A percentile compares a stretch with the other conserved stretches of the same genome.
Evolutionary conservation across 805 yeast species (phyloP).

Genomic region (Wickerhamiella shivajii): DNA sequence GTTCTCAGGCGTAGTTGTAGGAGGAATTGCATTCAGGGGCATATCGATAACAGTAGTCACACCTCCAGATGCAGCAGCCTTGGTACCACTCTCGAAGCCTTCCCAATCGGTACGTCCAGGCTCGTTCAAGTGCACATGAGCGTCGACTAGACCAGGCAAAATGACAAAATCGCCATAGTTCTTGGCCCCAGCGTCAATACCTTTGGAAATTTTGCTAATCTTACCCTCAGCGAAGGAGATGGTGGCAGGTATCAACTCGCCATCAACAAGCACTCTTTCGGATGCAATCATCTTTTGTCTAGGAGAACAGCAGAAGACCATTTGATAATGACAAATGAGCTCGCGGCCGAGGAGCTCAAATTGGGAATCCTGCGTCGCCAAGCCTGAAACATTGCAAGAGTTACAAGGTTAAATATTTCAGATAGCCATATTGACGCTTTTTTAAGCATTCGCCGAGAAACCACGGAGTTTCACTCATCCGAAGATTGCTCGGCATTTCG

Average conservation of each 20-base stretch:
- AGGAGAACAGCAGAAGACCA: constrained; percentile 5
- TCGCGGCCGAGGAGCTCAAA: no score
- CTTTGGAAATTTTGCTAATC: constrained; percentile 30
- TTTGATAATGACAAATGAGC: no score
- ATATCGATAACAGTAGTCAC: constrained; percentile 91
- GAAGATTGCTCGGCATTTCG: no score
- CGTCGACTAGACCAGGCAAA: constrained; percentile 88
- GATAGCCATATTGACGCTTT: no score
- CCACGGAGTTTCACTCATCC: no score
- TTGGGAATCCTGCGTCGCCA: no score
- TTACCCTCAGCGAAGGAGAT: constrained; percentile 34
- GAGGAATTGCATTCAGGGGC: constrained; percentile 95
- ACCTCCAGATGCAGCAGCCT: constrained; percentile 91
- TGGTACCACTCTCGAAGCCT: constrained; percentile 90
- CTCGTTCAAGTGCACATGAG: constrained; percentile 89
- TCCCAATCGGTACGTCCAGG: constrained; percentile 98
- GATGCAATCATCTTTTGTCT: constrained; percentile 10
- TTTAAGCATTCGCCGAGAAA: no score
- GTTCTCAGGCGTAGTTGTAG: constrained; percentile 75
- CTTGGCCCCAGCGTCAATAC: constrained; percentile 20
- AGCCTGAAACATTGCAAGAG: no score
- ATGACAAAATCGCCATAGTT: constrained; percentile 51
- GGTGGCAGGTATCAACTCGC: constrained; percentile 19
- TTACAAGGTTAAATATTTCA: no score
- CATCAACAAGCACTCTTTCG: constrained; percentile 18